Percentiles rank a stretch among this genome's conserved stretches.
These are phyloP conservation scores for Hemileccinum impolitum DNA, from an alignment of 768 basidiomycete species.

Conservation along the genomic window DNA sequence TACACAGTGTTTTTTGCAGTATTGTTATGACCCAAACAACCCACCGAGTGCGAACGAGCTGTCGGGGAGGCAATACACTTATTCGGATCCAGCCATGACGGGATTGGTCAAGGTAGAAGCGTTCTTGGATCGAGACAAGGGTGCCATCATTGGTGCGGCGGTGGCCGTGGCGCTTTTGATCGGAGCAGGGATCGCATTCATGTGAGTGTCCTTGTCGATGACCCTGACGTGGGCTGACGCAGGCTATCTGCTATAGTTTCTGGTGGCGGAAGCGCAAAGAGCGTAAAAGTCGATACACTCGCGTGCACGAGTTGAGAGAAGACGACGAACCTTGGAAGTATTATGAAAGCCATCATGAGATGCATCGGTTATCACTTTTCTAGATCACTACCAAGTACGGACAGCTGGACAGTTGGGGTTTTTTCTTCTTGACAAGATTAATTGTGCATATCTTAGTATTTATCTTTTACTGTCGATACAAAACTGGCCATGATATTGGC, in stretches of 20 bases:
- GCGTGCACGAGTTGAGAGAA: conserved; percentile 26
- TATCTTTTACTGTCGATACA: too few relatives aligned
- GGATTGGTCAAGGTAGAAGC: conserved; percentile 40
- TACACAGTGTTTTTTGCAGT: conserved; percentile 58
- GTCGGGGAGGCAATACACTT: conserved; percentile 38
- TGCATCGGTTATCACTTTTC: conserved; percentile 6
- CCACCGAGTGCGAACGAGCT: conserved; percentile 50
- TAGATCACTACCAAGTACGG: too few relatives aligned
- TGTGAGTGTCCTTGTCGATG: conserved; percentile 26
- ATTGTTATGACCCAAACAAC: conserved; percentile 56
- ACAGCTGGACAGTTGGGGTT: too few relatives aligned
- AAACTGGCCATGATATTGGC: conserved; percentile 1
- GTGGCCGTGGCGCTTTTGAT: conserved; percentile 42
- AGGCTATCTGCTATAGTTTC: conserved; percentile 13
- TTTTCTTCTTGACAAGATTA: not conserved
- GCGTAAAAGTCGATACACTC: conserved; percentile 16
- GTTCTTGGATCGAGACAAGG: conserved; percentile 46
- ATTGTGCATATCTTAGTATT: not conserved
- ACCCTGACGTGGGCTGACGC: not conserved
- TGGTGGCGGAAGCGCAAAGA: conserved; percentile 29
- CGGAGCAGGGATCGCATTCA: conserved; percentile 31
- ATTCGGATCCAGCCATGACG: conserved; percentile 54
- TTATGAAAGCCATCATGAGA: conserved; percentile 22
- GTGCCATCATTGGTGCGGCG: conserved; percentile 46
- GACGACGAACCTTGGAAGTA: conserved; percentile 30